These are phyloP conservation scores for Sporisorium sorghi DNA, from an alignment of 1,284 basidiomycete genomes.

Conservation along the genomic window DNA sequence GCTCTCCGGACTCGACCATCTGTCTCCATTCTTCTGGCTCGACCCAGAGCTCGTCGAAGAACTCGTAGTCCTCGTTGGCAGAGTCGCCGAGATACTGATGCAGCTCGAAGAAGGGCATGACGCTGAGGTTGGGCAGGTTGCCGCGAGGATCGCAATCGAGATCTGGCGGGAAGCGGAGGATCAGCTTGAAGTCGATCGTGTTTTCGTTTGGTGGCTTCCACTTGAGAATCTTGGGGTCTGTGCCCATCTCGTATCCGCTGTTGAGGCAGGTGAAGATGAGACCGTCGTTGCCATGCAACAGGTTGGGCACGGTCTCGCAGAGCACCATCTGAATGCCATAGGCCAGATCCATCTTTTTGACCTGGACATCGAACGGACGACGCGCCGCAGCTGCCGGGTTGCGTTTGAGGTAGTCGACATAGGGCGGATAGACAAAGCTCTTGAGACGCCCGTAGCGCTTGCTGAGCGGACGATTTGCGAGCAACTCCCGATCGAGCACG, in stretches of 20 bases:
- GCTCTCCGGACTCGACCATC: conserved; percentile 86
- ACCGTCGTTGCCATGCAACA: conserved; percentile 94
- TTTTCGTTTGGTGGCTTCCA: conserved; percentile 99
- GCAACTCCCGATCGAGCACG: conserved; percentile 84
- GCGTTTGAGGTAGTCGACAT: conserved; percentile 78
- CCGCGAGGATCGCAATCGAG: conserved; percentile 57
- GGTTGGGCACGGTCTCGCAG: conserved; percentile 81
- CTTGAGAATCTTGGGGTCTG: conserved; percentile 88
- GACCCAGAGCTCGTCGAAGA: conserved; percentile 87
- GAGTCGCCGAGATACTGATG: conserved; percentile 75
- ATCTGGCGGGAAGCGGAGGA: conserved; percentile 86
- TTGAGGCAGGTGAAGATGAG: conserved; percentile 95
- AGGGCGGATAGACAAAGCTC: conserved; percentile 85
- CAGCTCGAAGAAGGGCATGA: conserved; percentile 87
- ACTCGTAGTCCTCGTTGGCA: conserved; percentile 75
- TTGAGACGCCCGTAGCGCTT: conserved; percentile 89
- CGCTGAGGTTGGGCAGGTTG: conserved; percentile 78
- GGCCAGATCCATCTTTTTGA: conserved; percentile 89
- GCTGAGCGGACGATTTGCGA: conserved; percentile 83
- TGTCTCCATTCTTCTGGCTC: conserved; percentile 91
- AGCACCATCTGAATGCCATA: conserved; percentile 90
- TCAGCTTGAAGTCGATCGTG: conserved; percentile 95
- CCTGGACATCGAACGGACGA: conserved; percentile 83
- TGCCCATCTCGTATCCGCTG: conserved; percentile 86
- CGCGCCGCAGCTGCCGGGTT: conserved; percentile 76